These are phyloP conservation scores for Epichloe typhina DNA, from an alignment of 2,329 filamentous ascomycete genomes.

Conservation along the genomic window DNA sequence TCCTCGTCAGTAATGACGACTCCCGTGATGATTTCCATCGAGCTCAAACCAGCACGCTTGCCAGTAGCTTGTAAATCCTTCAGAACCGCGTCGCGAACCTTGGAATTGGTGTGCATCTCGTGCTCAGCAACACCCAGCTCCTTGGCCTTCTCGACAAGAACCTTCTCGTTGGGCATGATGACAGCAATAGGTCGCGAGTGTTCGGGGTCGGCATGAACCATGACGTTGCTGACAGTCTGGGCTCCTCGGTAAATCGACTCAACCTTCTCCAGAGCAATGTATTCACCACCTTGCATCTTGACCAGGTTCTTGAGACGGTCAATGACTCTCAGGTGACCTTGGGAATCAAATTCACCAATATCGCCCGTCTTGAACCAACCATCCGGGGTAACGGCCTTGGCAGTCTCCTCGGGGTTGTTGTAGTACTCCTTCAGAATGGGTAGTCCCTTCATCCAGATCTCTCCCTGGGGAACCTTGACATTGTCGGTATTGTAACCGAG, in stretches of 20 bases:
- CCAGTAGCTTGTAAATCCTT: slow-evolving; percentile 57
- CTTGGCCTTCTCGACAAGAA: slow-evolving; percentile 45
- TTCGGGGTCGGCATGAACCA: slow-evolving; percentile 67
- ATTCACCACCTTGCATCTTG: slow-evolving; percentile 91
- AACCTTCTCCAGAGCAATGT: slow-evolving; percentile 92
- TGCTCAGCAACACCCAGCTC: slow-evolving; percentile 51
- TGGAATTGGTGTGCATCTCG: slow-evolving; percentile 52
- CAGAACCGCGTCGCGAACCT: slow-evolving; percentile 45
- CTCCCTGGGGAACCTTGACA: slow-evolving; percentile 65
- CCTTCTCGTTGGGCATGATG: slow-evolving; percentile 55
- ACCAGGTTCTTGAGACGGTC: slow-evolving; percentile 98
- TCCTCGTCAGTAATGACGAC: slow-evolving; percentile 74
- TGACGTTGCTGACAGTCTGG: slow-evolving; percentile 71
- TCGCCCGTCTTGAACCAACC: slow-evolving; percentile 98
- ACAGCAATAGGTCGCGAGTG: slow-evolving; percentile 72
- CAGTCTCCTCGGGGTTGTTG: slow-evolving; percentile 75
- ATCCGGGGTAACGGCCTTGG: slow-evolving; percentile 62
- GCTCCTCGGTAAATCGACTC: slow-evolving; percentile 80
- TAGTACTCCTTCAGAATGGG: slow-evolving; percentile 69
- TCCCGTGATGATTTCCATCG: slow-evolving; percentile 63
- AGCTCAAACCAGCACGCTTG: slow-evolving; percentile 50
- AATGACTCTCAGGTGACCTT: slow-evolving; percentile 75
- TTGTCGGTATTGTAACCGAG: slow-evolving; percentile 70
- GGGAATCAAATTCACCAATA: slow-evolving; percentile 74
- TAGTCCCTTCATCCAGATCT: slow-evolving; percentile 77